Evolutionary conservation across 331 rosid genomes (phyloP).

Genomic region (Rosa hybrid): DNA sequence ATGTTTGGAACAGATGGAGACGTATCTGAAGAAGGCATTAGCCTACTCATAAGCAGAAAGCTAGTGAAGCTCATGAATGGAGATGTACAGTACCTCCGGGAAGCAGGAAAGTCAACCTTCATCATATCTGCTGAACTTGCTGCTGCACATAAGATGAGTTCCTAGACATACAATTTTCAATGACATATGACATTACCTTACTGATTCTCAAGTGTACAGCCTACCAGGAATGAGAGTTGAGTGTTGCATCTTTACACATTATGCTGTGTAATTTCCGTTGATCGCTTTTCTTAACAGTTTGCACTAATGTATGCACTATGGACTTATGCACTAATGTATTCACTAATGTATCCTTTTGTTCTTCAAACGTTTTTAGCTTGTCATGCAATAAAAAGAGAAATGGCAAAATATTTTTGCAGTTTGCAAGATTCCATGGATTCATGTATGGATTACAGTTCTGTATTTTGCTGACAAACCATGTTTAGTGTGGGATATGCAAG

Average conservation of each 20-base stretch:
- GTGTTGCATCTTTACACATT: neutral
- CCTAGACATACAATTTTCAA: constrained; percentile 23
- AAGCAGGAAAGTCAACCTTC: constrained; percentile 76
- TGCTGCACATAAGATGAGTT: constrained; percentile 44
- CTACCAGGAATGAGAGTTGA: constrained; percentile 16
- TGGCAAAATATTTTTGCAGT: neutral
- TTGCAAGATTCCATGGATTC: neutral
- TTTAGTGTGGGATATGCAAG: neutral
- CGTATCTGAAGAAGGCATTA: constrained; percentile 75
- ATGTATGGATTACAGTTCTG: neutral
- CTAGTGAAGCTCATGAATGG: constrained; percentile 90
- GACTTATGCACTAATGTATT: neutral
- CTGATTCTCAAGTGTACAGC: constrained; percentile 27
- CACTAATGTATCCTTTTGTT: neutral
- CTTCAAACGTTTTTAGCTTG: neutral
- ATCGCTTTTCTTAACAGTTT: constrained; percentile 7
- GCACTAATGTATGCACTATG: constrained; percentile 14
- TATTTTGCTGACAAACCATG: neutral
- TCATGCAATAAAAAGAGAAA: neutral
- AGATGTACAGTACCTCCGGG: constrained; percentile 78
- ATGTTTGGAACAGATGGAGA: constrained; percentile 71
- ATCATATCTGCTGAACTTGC: constrained; percentile 84
- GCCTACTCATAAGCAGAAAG: constrained; percentile 77
- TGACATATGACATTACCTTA: constrained; percentile 12
- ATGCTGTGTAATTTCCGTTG: constrained; percentile 31